Percentiles rank a stretch among this genome's conserved stretches.
phyloP scores from a whole-genome alignment of 306 rosid genomes.

The Citrullus amarus region DNA sequence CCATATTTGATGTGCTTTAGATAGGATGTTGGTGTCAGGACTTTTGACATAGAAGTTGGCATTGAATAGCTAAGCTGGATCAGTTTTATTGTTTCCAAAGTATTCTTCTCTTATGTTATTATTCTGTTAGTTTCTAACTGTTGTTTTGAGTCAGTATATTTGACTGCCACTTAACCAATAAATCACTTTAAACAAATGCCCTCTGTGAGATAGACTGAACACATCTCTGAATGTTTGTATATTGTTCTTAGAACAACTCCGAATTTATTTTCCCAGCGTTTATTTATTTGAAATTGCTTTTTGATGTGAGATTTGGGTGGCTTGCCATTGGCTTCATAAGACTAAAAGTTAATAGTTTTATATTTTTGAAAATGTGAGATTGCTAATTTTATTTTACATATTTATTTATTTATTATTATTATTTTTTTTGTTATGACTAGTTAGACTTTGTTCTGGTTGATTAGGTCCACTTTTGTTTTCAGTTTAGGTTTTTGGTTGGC shows the following conservation, averaged over 20 bases:
- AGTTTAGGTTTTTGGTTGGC: not conserved
- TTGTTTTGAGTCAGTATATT: not conserved
- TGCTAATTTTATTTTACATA: not conserved
- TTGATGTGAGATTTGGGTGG: not conserved
- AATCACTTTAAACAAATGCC: not conserved
- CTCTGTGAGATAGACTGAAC: not conserved
- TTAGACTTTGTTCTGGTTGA: not conserved
- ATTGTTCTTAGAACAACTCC: not conserved
- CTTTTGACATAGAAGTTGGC: not conserved
- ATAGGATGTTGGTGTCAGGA: not conserved
- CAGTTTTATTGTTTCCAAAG: not conserved
- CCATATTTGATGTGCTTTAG: not conserved
- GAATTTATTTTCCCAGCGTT: not conserved
- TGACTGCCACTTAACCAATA: not conserved
- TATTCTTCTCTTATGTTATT: not conserved
- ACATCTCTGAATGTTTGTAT: not conserved
- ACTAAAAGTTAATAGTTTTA: not conserved
- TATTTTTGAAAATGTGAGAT: not conserved
- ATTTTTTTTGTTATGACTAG: not conserved
- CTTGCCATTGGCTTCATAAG: not conserved
- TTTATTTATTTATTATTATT: not conserved
- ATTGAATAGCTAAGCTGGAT: not conserved
- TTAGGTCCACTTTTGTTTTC: not conserved
- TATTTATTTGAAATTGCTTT: not conserved
- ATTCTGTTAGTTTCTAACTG: not conserved